A percentile compares a stretch with the other conserved stretches of the same genome.
phyloP scores from a whole-genome alignment of 2,329 filamentous ascomycete genomes.

The Stemphylium beticola region DNA sequence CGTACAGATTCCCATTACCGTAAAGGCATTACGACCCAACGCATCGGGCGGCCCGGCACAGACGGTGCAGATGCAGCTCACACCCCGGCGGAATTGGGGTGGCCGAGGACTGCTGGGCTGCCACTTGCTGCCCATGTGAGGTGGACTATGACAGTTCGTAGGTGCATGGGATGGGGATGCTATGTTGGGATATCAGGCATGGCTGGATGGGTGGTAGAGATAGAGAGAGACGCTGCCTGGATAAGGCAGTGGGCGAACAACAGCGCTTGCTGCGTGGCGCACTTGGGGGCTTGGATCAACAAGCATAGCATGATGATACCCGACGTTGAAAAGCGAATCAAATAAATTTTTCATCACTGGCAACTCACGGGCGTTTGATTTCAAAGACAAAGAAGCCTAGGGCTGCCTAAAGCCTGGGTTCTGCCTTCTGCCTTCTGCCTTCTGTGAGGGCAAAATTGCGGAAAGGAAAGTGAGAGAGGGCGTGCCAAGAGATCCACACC shows the following conservation, averaged over 20 bases:
- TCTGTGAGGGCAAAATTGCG: conserved; percentile 26
- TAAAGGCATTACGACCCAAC: conserved; percentile 65
- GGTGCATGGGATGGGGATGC: too few relatives aligned
- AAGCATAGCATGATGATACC: conserved; percentile 49
- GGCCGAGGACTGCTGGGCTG: conserved; percentile 89
- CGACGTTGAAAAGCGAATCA: conserved; percentile 26
- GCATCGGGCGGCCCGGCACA: conserved; percentile 42
- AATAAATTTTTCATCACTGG: background rate
- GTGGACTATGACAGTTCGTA: background rate
- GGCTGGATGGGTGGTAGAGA: background rate
- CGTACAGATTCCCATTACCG: conserved; percentile 69
- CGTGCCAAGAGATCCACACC: conserved; percentile 33
- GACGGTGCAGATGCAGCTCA: conserved; percentile 73
- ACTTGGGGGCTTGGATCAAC: conserved; percentile 40
- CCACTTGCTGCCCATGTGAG: conserved; percentile 79
- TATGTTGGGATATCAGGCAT: background rate
- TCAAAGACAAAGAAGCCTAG: conserved; percentile 24
- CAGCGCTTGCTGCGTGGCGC: conserved; percentile 43
- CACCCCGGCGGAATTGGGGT: conserved; percentile 82
- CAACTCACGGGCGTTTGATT: conserved; percentile 6
- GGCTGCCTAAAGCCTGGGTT: conserved; percentile 31
- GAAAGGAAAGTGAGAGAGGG: conserved; percentile 10
- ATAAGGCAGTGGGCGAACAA: conserved; percentile 15
- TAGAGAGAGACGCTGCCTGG: background rate
- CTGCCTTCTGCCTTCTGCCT: conserved; percentile 20